Evolutionary conservation across 2,329 filamentous ascomycete genomes (phyloP), one percentile per base, ranked within the genome.

Genomic region (Pseudocercospora cruenta): DNA sequence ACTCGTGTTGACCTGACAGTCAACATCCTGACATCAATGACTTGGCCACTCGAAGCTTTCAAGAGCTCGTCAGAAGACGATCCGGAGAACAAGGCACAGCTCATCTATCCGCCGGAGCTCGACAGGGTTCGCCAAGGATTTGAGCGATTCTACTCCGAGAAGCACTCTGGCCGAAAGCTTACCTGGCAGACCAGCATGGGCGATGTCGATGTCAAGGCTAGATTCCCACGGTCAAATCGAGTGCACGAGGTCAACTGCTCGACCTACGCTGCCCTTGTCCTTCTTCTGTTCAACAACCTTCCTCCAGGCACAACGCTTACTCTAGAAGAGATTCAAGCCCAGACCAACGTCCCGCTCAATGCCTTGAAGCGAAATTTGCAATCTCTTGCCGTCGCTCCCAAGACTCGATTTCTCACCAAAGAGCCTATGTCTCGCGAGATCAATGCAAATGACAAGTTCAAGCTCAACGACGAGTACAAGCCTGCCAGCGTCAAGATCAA

Each of bases 41-140:
- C 93, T 76, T 99, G 95, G 95, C 95, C 95, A 1, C 88, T 93
- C 71, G 94, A 97, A 73, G 88, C 93, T 12, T 93, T 97, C 88
- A 89, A 78, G 54, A 78, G 90, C 7, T 85, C 80, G 72, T 86
- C 80, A 71, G 85, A 77, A 82, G 67, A 67, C 76, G 85, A 80
- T 73, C 86, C 79, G 72, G 85, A 78, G 82, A 66, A 66, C 76
- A 76, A 74, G n/a, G 78, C 77, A 73, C 82, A 75, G 60, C 93
- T 91, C 82, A 89, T 87, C 62, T 97, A 91, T 76, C 93, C 94
- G 0, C 79, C 86, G 0, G 88, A 91, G 43, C 87, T 98, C 58
- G 87, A 91, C 67, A 85, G 84, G 9, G 83, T 97, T 62, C 93
- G 94, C 77, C 86, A 90, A 24, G 94, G 92, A 71, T 97, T 98